These are phyloP conservation scores for Poronia punctata DNA, from an alignment of 495 filamentous ascomycete genomes.

Conservation along the genomic window DNA sequence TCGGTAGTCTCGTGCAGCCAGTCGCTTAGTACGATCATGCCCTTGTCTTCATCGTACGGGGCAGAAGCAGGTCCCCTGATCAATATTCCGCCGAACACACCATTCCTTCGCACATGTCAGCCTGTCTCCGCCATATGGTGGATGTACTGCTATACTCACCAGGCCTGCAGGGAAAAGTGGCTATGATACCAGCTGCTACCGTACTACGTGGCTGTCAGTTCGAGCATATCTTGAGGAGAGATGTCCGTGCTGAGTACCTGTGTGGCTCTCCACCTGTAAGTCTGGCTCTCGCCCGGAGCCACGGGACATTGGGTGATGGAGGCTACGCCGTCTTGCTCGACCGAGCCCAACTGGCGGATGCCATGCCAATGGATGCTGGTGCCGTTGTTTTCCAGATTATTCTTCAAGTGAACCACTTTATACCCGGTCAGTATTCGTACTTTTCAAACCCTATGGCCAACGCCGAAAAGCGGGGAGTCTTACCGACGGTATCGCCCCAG, in stretches of 20 bases:
- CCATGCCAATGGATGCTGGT: conserved; percentile 53
- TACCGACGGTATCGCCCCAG: conserved; percentile 41
- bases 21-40: conserved; percentile 41
- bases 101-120: conserved; percentile 23
- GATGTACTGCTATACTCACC: conserved; percentile 4
- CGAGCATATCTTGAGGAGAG: neutral
- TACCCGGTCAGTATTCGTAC: conserved; percentile 4
- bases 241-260: conserved; percentile 16
- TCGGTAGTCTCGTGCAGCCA: conserved; percentile 39
- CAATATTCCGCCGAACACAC: conserved; percentile 41
- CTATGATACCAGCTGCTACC: conserved; percentile 59
- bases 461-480: neutral
- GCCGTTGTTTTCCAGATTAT: conserved; percentile 30
- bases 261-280: conserved; percentile 45
- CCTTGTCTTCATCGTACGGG: conserved; percentile 47
- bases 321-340: conserved; percentile 35
- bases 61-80: conserved; percentile 43
- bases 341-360: conserved; percentile 30
- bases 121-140: neutral
- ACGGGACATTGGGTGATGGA: conserved; percentile 44
- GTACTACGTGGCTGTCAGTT: conserved; percentile 30
- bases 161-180: conserved; percentile 51
- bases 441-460: neutral
- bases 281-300: conserved; percentile 37
- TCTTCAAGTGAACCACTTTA: conserved; percentile 20